Evolutionary conservation across 768 basidiomycete genomes (phyloP).

Genomic region (Tephrocybe rancida): DNA sequence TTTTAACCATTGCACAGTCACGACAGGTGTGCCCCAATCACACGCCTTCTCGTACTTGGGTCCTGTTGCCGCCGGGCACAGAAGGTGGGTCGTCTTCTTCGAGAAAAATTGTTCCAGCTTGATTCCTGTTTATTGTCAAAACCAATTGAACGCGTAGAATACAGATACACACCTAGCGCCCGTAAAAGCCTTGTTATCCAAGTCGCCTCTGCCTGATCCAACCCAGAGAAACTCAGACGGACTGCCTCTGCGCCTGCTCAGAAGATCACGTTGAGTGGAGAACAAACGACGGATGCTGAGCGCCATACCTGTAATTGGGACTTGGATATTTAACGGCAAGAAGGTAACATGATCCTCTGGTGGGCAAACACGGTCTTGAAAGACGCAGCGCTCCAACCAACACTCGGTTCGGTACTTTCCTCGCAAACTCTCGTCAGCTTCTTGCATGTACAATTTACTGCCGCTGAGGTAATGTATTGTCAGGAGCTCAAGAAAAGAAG

Average conservation of each 20-base stretch:
- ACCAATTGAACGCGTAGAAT: background rate
- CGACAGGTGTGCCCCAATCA: conserved; percentile 79
- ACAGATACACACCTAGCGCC: conserved; percentile 57
- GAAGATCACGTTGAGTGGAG: background rate
- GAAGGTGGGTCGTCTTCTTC: conserved; percentile 72
- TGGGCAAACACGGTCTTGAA: conserved; percentile 69
- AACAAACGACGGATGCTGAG: background rate
- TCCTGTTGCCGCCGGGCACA: conserved; percentile 73
- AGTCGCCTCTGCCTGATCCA: conserved; percentile 68
- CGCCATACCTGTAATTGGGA: conserved; percentile 60
- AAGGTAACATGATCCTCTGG: conserved; percentile 73
- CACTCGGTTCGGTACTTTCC: conserved; percentile 84
- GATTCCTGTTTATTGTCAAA: conserved; percentile 42
- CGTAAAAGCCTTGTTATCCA: conserved; percentile 68
- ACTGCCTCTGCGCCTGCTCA: conserved; percentile 56
- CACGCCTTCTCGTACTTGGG: conserved; percentile 77
- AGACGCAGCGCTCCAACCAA: conserved; percentile 89
- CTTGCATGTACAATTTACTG: conserved; percentile 64
- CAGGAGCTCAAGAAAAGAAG: background rate
- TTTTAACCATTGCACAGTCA: conserved; percentile 71
- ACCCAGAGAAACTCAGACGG: conserved; percentile 71
- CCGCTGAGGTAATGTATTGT: conserved; percentile 46
- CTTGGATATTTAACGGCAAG: conserved; percentile 57
- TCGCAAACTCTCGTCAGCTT: conserved; percentile 47
- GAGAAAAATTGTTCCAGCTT: conserved; percentile 60